phyloP scores from a whole-genome alignment of 345 rosid genomes.

The Erodium maritimum region DNA sequence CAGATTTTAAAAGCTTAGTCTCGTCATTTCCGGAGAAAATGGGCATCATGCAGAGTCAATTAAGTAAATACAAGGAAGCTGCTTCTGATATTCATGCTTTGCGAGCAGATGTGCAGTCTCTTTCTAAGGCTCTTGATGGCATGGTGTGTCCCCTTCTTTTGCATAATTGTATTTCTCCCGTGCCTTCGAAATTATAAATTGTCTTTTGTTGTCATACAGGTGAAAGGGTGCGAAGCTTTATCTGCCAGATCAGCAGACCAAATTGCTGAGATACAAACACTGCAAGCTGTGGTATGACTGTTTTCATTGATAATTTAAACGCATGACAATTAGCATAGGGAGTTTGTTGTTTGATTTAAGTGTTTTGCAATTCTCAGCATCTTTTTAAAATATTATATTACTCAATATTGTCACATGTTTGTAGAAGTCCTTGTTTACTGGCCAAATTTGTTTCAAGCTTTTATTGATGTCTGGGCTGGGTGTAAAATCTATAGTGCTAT shows the following conservation, averaged over 20 bases:
- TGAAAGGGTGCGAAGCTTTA: slow-evolving; percentile 46
- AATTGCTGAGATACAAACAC: slow-evolving; percentile 45
- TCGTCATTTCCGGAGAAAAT: slow-evolving; percentile 88
- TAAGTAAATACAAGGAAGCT: slow-evolving; percentile 61
- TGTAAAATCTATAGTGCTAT: not conserved
- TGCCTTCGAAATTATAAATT: not conserved
- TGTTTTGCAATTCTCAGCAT: not conserved
- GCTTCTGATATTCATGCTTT: slow-evolving; percentile 67
- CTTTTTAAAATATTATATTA: too few relatives aligned
- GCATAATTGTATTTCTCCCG: not conserved
- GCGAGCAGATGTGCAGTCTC: slow-evolving; percentile 70
- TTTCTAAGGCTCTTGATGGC: slow-evolving; percentile 48
- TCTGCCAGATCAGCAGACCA: slow-evolving; percentile 44
- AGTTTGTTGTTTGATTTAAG: not conserved
- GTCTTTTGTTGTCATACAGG: slow-evolving; percentile 36
- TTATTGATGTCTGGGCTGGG: not conserved
- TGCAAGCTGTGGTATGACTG: slow-evolving; percentile 60
- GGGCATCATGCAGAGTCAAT: slow-evolving; percentile 69
- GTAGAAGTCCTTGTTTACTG: too few relatives aligned
- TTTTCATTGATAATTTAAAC: not conserved
- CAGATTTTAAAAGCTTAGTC: slow-evolving; percentile 75
- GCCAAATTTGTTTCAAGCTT: not conserved
- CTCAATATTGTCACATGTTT: not conserved
- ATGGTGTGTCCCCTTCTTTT: slow-evolving; percentile 48
- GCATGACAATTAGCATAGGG: not conserved